Conservation (phyloP, 2,329 filamentous ascomycete species). For the Penicillium psychrosexuale region DNA sequence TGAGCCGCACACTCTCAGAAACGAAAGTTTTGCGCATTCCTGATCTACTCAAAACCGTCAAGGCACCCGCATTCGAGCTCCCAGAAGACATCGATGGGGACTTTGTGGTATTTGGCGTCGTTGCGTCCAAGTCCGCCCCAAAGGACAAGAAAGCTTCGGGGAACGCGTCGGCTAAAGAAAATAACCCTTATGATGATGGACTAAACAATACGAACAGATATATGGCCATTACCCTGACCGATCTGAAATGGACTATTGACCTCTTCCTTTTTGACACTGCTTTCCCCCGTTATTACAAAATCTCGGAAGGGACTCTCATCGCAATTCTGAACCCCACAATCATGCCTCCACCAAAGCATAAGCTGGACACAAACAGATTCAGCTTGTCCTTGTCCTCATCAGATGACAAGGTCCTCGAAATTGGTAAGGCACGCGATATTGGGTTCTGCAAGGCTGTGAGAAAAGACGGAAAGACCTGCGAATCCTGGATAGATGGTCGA, state of each 20-base stretch:
- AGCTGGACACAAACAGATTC: constrained; percentile 77
- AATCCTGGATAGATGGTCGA: constrained; percentile 79
- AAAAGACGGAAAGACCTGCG: constrained; percentile 78
- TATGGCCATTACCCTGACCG: constrained; percentile 85
- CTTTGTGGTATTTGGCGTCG: constrained; percentile 81
- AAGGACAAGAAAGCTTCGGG: constrained; percentile 55
- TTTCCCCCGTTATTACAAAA: constrained; percentile 89
- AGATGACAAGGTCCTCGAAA: constrained; percentile 83
- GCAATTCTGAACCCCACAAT: constrained; percentile 89
- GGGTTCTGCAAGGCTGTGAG: constrained; percentile 83
- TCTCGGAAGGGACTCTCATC: constrained; percentile 85
- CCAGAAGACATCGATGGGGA: constrained; percentile 79
- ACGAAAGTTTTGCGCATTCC: constrained; percentile 78
- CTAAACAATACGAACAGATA: constrained; percentile 70
- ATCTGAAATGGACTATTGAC: constrained; percentile 86
- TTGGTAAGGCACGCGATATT: constrained; percentile 79
- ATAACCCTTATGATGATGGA: constrained; percentile 50
- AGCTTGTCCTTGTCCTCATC: constrained; percentile 80
- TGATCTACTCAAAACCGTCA: constrained; percentile 75
- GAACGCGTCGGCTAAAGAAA: constrained; percentile 39
- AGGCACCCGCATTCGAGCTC: constrained; percentile 75
- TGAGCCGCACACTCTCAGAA: constrained; percentile 72
- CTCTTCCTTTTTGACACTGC: constrained; percentile 88
- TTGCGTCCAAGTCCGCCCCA: constrained; percentile 85
- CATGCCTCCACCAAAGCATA: constrained; percentile 77